phyloP scores from a whole-genome alignment of 345 rosid species.

The rapeseed (Brassica napus) region DNA sequence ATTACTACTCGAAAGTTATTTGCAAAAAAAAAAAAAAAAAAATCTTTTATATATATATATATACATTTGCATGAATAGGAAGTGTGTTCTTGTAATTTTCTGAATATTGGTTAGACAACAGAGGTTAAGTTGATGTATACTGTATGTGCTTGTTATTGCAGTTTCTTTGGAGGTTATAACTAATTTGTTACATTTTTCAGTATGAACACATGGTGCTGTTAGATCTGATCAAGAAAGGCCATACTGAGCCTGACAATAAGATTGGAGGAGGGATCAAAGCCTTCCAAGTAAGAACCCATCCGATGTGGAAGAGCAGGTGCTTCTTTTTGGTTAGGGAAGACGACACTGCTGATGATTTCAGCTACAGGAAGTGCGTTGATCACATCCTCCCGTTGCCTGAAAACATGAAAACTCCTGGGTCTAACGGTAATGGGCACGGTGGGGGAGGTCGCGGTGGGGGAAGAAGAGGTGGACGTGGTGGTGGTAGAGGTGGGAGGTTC shows the following conservation, averaged over 20 bases:
- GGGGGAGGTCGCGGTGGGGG: conserved; percentile 56
- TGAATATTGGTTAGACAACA: too few species aligned
- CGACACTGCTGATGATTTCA: conserved; percentile 78
- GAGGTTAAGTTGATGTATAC: background rate
- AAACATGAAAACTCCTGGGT: conserved; percentile 61
- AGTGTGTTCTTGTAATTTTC: too few species aligned
- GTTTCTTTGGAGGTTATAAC: conserved; percentile 1
- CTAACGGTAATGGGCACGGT: conserved; percentile 45
- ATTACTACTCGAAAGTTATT: background rate
- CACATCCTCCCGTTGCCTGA: conserved; percentile 84
- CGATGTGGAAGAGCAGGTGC: conserved; percentile 72
- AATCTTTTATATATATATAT: too few species aligned
- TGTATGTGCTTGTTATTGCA: background rate
- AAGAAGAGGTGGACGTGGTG: conserved; percentile 53
- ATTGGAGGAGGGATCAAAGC: conserved; percentile 71
- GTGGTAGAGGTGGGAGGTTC: conserved; percentile 51
- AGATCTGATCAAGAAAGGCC: conserved; percentile 81
- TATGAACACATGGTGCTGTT: conserved; percentile 75
- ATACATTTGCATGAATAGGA: too few species aligned
- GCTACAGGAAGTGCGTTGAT: conserved; percentile 96
- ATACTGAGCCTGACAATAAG: conserved; percentile 72
- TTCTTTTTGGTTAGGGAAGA: conserved; percentile 84
- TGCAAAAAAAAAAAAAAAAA: background rate
- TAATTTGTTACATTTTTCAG: conserved; percentile 39
- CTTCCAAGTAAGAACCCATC: conserved; percentile 76